Conservation (phyloP, 805 yeast species). For the Wickerhamiella azyma region DNA sequence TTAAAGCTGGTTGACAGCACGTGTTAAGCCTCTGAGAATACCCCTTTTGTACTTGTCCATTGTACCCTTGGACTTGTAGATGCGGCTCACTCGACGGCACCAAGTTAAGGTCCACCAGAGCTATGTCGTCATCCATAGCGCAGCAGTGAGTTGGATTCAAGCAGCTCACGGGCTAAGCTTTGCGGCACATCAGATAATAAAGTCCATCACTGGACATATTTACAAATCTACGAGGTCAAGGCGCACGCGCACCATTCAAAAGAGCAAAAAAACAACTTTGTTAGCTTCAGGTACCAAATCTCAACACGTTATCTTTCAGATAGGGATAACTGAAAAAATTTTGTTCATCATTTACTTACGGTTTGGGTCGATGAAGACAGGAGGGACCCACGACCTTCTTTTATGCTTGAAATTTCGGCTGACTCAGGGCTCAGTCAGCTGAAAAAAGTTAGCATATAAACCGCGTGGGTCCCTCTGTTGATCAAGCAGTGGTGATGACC, state of each 20-base stretch:
- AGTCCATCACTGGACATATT: too few species aligned
- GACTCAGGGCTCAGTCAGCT: neutral
- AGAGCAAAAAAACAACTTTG: neutral
- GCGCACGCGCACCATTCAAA: too few species aligned
- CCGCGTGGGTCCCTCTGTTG: neutral
- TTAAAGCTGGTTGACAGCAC: too few species aligned
- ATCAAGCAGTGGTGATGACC: slow-evolving; percentile 8
- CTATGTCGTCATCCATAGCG: too few species aligned
- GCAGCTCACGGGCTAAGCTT: too few species aligned
- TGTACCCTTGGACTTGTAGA: too few species aligned
- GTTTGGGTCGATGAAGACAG: neutral
- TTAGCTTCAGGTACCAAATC: slow-evolving; percentile 3
- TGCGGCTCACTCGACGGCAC: too few species aligned
- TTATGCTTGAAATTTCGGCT: neutral
- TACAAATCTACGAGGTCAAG: neutral
- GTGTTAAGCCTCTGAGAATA: too few species aligned
- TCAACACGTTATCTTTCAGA: slow-evolving; percentile 10
- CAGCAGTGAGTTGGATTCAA: too few species aligned
- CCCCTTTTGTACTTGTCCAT: too few species aligned
- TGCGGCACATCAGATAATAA: too few species aligned
- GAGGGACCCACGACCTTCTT: neutral
- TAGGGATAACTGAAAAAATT: slow-evolving; percentile 10
- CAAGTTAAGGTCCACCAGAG: too few species aligned
- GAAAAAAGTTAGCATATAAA: neutral
- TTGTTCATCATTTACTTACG: slow-evolving; percentile 7